phyloP scores from a whole-genome alignment of 179 eudicot species.

The Spergularia azorica region DNA sequence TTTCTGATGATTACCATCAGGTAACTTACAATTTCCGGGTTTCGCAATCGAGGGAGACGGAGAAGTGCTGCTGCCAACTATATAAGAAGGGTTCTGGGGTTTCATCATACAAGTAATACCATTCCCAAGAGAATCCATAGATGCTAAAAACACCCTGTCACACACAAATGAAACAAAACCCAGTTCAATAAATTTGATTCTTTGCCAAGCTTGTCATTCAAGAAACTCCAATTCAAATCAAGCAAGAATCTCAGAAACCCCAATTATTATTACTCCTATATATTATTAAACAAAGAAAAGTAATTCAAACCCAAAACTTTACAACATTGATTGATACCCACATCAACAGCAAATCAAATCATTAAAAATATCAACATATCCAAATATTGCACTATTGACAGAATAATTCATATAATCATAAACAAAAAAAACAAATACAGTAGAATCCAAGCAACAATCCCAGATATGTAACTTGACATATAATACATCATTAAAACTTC shows the following conservation, averaged over 20 bases:
- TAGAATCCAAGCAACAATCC: constrained; percentile 28
- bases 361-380: not conserved
- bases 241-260: constrained; percentile 25
- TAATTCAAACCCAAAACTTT: not conserved
- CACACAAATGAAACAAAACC: not conserved
- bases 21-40: constrained; percentile 22
- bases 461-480: constrained; percentile 7
- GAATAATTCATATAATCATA: constrained; percentile 22
- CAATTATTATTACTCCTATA: constrained; percentile 18
- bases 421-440: constrained; percentile 8
- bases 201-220: constrained; percentile 17
- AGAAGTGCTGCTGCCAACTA: constrained; percentile 28
- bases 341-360: constrained; percentile 5
- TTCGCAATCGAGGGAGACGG: constrained; percentile 30
- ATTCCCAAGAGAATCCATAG: constrained; percentile 51
- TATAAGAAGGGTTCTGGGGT: constrained; percentile 25
- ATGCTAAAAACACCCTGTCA: constrained; percentile 33
- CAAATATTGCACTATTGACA: constrained; percentile 8
- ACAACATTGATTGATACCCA: constrained; percentile 2
- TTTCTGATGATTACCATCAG: constrained; percentile 29
- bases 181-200: constrained; percentile 32
- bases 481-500: constrained; percentile 21
- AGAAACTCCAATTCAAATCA: constrained; percentile 11
- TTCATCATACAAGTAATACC: constrained; percentile 41
- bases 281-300: not conserved